Evolutionary conservation across 2,329 filamentous ascomycete genomes (phyloP).

Genomic region (Epichloe festucae): DNA sequence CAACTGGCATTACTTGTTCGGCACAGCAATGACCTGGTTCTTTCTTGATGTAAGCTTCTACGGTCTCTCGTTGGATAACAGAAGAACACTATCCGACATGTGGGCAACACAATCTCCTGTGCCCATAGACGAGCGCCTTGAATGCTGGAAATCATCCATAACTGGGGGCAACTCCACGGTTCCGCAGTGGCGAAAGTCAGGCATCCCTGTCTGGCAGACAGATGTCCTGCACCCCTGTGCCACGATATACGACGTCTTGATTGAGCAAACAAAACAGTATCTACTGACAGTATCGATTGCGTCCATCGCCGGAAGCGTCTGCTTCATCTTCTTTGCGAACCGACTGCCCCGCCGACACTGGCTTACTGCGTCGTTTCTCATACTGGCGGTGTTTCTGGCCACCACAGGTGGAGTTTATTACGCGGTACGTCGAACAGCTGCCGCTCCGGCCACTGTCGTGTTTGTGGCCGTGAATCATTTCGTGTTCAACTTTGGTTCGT

Average conservation of each 20-base stretch:
- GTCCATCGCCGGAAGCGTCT: constrained; percentile 36
- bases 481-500: constrained; percentile 40
- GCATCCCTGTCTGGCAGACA: constrained; percentile 36
- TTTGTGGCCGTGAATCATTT: constrained; percentile 41
- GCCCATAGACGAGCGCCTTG: constrained; percentile 23
- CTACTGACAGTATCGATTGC: constrained; percentile 37
- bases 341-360: constrained; percentile 34
- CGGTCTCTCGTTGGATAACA: constrained; percentile 34
- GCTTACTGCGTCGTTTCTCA: constrained; percentile 36
- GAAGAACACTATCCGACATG: constrained; percentile 23
- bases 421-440: constrained; percentile 27
- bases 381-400: constrained; percentile 33
- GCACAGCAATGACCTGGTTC: constrained; percentile 36
- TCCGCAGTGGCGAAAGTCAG: constrained; percentile 25
- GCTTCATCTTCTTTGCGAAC: constrained; percentile 35
- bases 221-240: constrained; percentile 34
- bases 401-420: constrained; percentile 38
- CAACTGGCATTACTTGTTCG: constrained; percentile 23
- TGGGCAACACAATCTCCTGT: constrained; percentile 24
- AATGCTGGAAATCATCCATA: constrained; percentile 35
- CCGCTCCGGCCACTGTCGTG: constrained; percentile 33
- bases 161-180: constrained; percentile 30
- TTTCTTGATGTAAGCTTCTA: constrained; percentile 43
- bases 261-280: constrained; percentile 40
- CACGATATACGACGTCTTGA: constrained; percentile 37